These are phyloP conservation scores for Myxozyma neglecta DNA, from an alignment of 805 yeast species.

Conservation along the genomic window DNA sequence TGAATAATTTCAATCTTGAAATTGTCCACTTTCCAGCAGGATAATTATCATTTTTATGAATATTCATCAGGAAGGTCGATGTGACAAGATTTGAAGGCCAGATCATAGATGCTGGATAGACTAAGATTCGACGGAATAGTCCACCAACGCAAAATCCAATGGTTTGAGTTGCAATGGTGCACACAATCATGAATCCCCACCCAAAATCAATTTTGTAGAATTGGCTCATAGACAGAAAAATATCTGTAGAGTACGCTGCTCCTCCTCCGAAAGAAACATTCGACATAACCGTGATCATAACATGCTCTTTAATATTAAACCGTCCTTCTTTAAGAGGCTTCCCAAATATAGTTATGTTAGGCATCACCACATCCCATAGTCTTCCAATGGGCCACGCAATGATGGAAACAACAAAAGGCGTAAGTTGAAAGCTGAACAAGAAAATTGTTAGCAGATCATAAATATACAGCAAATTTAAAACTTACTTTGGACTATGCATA, in stretches of 20 bases:
- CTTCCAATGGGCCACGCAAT: slow-evolving; percentile 61
- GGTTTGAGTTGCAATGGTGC: slow-evolving; percentile 56
- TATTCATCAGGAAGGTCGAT: slow-evolving; percentile 44
- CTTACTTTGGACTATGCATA: slow-evolving; percentile 50
- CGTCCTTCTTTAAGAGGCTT: slow-evolving; percentile 45
- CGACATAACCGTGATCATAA: slow-evolving; percentile 52
- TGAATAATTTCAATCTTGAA: slow-evolving; percentile 52
- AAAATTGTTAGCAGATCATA: slow-evolving; percentile 12
- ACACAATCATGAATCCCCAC: slow-evolving; percentile 54
- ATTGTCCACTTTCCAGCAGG: slow-evolving; percentile 63
- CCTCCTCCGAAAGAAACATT: slow-evolving; percentile 6
- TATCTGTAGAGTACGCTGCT: slow-evolving; percentile 3
- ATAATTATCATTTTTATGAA: slow-evolving; percentile 27
- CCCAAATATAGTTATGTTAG: slow-evolving; percentile 41
- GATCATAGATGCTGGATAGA: slow-evolving; percentile 59
- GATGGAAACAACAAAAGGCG: slow-evolving; percentile 57
- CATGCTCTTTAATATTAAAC: slow-evolving; percentile 58
- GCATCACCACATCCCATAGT: slow-evolving; percentile 44
- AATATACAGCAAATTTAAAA: not conserved
- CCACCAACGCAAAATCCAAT: slow-evolving; percentile 71
- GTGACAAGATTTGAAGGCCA: slow-evolving; percentile 59
- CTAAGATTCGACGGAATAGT: slow-evolving; percentile 56
- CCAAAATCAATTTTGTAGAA: slow-evolving; percentile 41
- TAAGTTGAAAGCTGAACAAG: slow-evolving; percentile 41
- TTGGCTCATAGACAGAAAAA: slow-evolving; percentile 28